Evolutionary conservation across 169 alveolate genomes (phyloP), one percentile per base, ranked within the genome.

Genomic region (Plasmodium ovale): DNA sequence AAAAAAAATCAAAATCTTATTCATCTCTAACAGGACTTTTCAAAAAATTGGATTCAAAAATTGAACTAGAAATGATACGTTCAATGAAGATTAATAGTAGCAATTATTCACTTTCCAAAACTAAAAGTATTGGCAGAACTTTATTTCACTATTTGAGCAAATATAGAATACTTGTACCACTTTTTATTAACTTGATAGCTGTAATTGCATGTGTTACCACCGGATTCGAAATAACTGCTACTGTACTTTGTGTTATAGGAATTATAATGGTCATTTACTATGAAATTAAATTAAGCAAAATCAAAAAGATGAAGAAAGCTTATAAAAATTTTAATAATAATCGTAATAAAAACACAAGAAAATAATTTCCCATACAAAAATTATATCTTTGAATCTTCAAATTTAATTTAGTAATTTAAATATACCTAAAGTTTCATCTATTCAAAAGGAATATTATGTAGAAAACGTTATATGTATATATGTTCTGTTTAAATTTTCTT

Each of bases 211-310:
- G 23, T 27, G n/a, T 5, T 3, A 12, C 23, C 14, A 1, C 29
- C 3, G 6, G 9, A 16, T 25, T 12, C 29, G 53, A 60, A 25
- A 35, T 29, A 60, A 12, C 23, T 29, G 47, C 71, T 29, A 5
- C 19, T 29, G 12, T 60, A 7, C 6, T 60, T 60, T 60, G 51
- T 19, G 29, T 60, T 19, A 5, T 60, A 14, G 71, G 71, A 25
- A 9, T 60, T 60, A 25, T 60, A 14, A 1, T 25, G 37, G 47
- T 60, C 23, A 39, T 29, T 60, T 60, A 60, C 19, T 60, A 60
- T 39, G 47, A 60, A 39, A 2, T 60, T 29, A 60, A 60, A 60
- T 60, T 60, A 60, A 60, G 7, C 35, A 60, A 60, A 60, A 27
- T 60, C 35, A 60, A 25, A 60, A 9, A 29, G 6, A 60, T 60